Evolutionary conservation across 805 yeast species (phyloP), one percentile per base, ranked within the genome.

Genomic region (Hanseniaspora hatyaiensis): DNA sequence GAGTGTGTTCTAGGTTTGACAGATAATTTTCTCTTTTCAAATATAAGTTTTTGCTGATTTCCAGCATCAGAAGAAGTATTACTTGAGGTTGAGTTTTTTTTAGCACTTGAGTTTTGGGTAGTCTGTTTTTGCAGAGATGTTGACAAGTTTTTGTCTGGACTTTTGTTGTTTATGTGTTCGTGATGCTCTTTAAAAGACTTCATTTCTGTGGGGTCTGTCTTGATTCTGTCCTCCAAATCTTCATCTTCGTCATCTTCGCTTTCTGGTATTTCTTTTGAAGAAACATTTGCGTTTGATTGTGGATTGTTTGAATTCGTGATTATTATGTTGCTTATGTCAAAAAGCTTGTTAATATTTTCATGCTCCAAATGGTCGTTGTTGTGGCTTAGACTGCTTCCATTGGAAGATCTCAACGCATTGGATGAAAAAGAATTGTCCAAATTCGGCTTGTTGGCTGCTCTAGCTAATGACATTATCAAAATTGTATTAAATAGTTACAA

Each of bases 1-100:
- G 68, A 63, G 37, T 65, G 68, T 1, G 67, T 59, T 50, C 71
- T 56, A 42, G 61, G 59, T 47, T 66, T 59, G 3, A 70, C 66
- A 3, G 83, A 71, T 71, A 94, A 89, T 61, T 77, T 55, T 74
- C 60, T 61, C 39, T 79, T 69, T 70, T 76, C 61, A 61, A 77
- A 59, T 64, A 73, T 63, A 13, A 58, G 52, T 18, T 57, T 55
- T 6, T 55, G 53, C 12, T 43, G 47, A 28, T 51, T 48, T 46
- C 50, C n/a, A 6, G 13, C 49, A 33, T 51, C 53, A 30, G 30
- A 45, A 12, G 51, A 39, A 41, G 46, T 48, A 8, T 50, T 40
- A 9, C 54, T 50, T 5, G 52, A 47, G 6, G 45, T 36, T 11
- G 52, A 50, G 22, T 45, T 49, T 5, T 51, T 48, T 19, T 52